phyloP scores from a whole-genome alignment of 2,329 filamentous ascomycete species.

The Pseudogymnoascus destructans region DNA sequence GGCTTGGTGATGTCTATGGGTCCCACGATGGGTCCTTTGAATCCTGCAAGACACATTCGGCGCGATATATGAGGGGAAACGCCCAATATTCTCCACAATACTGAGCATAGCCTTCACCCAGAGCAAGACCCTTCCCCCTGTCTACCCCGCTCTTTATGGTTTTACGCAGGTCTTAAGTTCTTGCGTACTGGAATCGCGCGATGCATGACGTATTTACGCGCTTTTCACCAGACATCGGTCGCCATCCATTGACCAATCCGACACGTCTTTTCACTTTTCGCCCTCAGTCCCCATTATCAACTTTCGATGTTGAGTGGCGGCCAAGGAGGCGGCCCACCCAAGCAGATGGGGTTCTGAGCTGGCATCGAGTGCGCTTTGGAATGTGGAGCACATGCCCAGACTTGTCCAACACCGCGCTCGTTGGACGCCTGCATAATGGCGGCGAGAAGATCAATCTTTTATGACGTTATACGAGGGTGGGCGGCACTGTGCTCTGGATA shows the following conservation, averaged over 20 bases:
- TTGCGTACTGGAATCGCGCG: conserved; percentile 3
- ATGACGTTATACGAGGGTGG: not conserved
- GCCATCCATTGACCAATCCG: conserved; percentile 1
- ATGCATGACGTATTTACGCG: conserved; percentile 6
- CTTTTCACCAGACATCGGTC: conserved; percentile 2
- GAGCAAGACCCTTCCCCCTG: conserved; percentile 1
- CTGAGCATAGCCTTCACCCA: not conserved
- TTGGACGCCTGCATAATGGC: not conserved
- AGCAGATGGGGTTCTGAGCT: not conserved
- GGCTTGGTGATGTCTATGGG: too few species aligned
- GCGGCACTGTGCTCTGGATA: not conserved
- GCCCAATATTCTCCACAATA: not conserved
- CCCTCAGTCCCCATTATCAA: not conserved
- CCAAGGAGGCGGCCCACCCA: not conserved
- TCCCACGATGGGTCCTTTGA: not conserved
- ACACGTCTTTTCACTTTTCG: not conserved
- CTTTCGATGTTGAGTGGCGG: not conserved
- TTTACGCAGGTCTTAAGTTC: conserved; percentile 8
- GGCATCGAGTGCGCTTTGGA: not conserved
- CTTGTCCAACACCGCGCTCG: not conserved
- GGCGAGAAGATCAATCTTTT: not conserved
- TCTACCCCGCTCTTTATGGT: conserved; percentile 8
- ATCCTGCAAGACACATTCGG: not conserved
- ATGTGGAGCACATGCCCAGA: not conserved
- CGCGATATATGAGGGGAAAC: conserved; percentile 3